A percentile compares a stretch with the other conserved stretches of the same genome.
Evolutionary conservation across 164 flowering plant species (phyloP).

Genomic region (Brasenia schreberi): DNA sequence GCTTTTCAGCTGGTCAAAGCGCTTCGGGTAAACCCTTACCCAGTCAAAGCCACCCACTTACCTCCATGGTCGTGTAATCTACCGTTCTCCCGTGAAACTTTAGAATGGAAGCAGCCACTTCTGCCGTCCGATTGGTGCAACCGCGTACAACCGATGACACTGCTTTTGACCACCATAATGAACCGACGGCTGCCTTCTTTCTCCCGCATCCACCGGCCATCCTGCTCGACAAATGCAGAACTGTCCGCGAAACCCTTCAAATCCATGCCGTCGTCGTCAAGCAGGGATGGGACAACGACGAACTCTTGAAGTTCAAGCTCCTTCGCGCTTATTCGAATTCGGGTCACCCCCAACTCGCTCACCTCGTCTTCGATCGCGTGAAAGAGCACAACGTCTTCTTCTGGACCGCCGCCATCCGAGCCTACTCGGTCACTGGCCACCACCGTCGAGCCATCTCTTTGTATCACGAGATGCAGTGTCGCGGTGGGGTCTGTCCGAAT

Average conservation of each 20-base stretch:
- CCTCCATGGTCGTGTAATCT: no score
- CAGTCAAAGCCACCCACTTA: no score
- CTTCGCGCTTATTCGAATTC: conserved; percentile 58
- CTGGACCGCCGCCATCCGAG: conserved; percentile 47
- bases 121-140: no score
- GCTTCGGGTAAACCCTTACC: no score
- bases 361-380: conserved; percentile 30
- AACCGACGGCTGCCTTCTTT: conserved; percentile 5
- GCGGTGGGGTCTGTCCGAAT: conserved; percentile 39
- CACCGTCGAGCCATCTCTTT: conserved; percentile 29
- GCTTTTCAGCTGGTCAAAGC: no score
- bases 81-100: no score
- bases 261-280: conserved; percentile 64
- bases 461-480: conserved; percentile 37
- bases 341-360: conserved; percentile 33
- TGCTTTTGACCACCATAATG: conserved; percentile 5
- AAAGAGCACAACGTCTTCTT: conserved; percentile 34
- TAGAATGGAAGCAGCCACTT: no score
- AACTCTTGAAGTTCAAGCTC: conserved; percentile 55
- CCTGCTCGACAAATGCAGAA: conserved; percentile 32
- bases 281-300: conserved; percentile 31
- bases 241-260: conserved; percentile 34
- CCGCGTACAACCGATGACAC: no score
- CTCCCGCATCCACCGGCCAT: conserved; percentile 9
- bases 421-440: conserved; percentile 18